phyloP scores from a whole-genome alignment of 2,329 filamentous ascomycete genomes.

The Clathrospora elynae region DNA sequence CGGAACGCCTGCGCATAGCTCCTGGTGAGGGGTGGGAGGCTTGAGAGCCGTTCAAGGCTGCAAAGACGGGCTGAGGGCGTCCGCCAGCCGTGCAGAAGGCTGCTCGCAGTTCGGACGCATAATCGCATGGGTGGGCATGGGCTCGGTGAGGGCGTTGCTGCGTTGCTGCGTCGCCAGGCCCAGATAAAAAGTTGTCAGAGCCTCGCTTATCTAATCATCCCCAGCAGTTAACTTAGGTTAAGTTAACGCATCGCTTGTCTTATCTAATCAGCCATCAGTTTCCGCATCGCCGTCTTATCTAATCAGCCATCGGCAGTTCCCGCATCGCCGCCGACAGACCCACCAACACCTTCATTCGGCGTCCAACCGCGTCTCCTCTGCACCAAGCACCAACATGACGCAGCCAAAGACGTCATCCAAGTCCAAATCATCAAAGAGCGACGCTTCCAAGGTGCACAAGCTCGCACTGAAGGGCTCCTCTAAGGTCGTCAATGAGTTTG shows the following conservation, averaged over 20 bases:
- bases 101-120: conserved; percentile 54
- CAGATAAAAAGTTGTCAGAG: no score
- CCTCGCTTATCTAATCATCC: neutral
- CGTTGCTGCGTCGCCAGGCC: no score
- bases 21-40: conserved; percentile 32
- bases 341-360: conserved; percentile 10
- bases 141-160: conserved; percentile 25
- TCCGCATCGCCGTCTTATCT: conserved; percentile 26
- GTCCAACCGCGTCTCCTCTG: neutral
- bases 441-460: conserved; percentile 92
- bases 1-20: conserved; percentile 48
- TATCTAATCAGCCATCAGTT: conserved; percentile 1
- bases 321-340: conserved; percentile 18
- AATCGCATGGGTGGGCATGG: conserved; percentile 55
- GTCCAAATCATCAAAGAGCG: conserved; percentile 55
- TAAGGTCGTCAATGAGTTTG: conserved; percentile 93
- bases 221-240: no score
- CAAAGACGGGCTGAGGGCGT: conserved; percentile 31
- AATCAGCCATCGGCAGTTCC: conserved; percentile 22
- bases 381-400: conserved; percentile 32
- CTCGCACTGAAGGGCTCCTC: conserved; percentile 83
- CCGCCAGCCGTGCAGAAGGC: conserved; percentile 48
- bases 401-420: conserved; percentile 38
- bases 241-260: no score
- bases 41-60: conserved; percentile 26